Percentiles rank a stretch among this genome's conserved stretches.
Conservation (phyloP, 192 early-diverging fungal species). For the Thamnidium elegans region DNA sequence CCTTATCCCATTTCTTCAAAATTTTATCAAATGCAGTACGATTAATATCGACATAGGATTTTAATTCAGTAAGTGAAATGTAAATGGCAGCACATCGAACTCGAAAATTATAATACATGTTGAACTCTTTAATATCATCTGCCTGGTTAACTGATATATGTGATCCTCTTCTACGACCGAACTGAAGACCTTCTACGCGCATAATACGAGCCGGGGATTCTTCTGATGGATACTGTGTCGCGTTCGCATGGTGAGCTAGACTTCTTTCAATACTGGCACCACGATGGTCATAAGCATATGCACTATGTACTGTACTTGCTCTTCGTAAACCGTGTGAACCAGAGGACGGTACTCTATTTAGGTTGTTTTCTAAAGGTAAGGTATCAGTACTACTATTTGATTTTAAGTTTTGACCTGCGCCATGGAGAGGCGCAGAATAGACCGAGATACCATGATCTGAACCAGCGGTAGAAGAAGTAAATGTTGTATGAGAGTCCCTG, state of each 20-base stretch:
- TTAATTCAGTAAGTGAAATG: constrained; percentile 70
- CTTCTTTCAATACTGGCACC: neutral
- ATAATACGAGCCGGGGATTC: neutral
- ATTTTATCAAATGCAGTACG: constrained; percentile 86
- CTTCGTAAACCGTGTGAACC: neutral
- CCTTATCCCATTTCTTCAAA: constrained; percentile 92
- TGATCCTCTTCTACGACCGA: neutral
- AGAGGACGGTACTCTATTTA: neutral
- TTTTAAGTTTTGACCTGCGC: neutral
- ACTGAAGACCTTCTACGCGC: neutral
- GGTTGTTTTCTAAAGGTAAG: neutral
- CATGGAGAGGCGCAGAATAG: neutral
- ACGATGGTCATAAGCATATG: neutral
- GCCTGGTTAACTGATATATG: neutral
- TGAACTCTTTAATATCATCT: constrained; percentile 10
- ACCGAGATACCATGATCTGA: neutral
- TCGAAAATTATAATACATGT: constrained; percentile 22
- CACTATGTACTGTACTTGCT: neutral
- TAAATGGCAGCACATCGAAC: constrained; percentile 20
- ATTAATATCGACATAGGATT: constrained; percentile 80
- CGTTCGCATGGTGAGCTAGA: neutral
- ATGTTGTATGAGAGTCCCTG: neutral
- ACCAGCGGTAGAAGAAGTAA: constrained; percentile 1
- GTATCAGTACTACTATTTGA: neutral
- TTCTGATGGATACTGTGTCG: no score